A percentile compares a stretch with the other conserved stretches of the same genome.
Evolutionary conservation across 768 basidiomycete species (phyloP).

Genomic region (Auriculariales sp.): DNA sequence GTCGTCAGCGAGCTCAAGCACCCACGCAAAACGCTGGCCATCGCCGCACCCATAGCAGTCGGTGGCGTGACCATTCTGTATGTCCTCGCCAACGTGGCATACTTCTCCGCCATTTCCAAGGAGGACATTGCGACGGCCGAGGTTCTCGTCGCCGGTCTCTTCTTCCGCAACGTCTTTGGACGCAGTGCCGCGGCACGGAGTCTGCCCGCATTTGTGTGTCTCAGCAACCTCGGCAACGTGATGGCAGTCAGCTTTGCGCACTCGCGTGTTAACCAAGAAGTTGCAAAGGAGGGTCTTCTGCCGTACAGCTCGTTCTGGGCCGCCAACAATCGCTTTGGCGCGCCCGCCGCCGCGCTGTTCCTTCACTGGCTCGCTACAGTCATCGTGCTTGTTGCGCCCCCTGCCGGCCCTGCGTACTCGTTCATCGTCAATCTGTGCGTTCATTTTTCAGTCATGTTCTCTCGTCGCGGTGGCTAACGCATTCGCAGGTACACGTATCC

Average conservation of each 20-base stretch:
- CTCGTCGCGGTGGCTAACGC: background rate
- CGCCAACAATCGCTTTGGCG: conserved; percentile 45
- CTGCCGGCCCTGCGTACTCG: conserved; percentile 37
- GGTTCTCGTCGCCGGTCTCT: conserved; percentile 44
- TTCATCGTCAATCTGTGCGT: conserved; percentile 36
- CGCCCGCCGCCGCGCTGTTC: conserved; percentile 40
- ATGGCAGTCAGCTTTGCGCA: conserved; percentile 30
- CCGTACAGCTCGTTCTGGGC: conserved; percentile 47
- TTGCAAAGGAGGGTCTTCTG: conserved; percentile 50
- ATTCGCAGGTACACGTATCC: conserved; percentile 39
- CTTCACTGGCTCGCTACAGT: conserved; percentile 39
- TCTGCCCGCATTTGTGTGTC: conserved; percentile 40
- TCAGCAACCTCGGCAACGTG: conserved; percentile 24
- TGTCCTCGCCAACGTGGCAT: conserved; percentile 41
- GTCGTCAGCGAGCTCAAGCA: conserved; percentile 47
- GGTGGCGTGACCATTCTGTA: conserved; percentile 39
- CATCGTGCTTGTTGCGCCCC: conserved; percentile 41
- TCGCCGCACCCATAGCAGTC: conserved; percentile 44
- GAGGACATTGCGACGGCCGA: conserved; percentile 32
- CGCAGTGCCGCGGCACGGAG: conserved; percentile 31
- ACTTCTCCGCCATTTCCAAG: conserved; percentile 36
- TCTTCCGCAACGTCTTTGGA: conserved; percentile 47
- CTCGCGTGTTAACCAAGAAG: conserved; percentile 41
- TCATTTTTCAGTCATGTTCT: background rate
- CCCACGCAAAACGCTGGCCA: conserved; percentile 45